These are phyloP conservation scores for Colletotrichum cuscutae DNA, from an alignment of 2,329 filamentous ascomycete species.

Conservation along the genomic window DNA sequence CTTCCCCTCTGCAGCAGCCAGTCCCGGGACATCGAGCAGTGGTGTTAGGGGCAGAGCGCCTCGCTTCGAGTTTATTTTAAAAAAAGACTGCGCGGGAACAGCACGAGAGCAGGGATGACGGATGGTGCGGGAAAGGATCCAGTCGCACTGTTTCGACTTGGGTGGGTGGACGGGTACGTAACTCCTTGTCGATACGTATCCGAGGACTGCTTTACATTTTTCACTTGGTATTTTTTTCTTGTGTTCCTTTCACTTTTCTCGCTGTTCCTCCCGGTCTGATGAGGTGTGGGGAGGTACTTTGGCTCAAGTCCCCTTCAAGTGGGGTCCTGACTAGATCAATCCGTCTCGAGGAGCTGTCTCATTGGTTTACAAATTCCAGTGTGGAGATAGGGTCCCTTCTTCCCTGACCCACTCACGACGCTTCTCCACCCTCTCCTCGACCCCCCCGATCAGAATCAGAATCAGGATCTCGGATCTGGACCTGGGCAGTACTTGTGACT, in stretches of 20 bases:
- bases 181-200: conserved; percentile 14
- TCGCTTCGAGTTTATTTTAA: conserved; percentile 32
- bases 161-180: background rate
- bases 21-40: conserved; percentile 12
- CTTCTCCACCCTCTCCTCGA: background rate
- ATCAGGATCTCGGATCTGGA: conserved; percentile 34
- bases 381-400: background rate
- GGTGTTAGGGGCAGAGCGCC: background rate
- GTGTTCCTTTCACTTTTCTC: background rate
- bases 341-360: accelerated
- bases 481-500: conserved; percentile 14
- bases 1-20: background rate
- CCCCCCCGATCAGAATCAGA: conserved; percentile 22
- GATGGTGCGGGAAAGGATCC: background rate
- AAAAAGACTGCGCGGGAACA: conserved; percentile 25
- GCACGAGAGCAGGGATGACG: conserved; percentile 9
- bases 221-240: too few relatives aligned
- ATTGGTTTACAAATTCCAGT: background rate
- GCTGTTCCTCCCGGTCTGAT: background rate
- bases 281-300: background rate
- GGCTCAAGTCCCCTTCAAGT: background rate
- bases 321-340: background rate
- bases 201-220: too few relatives aligned
- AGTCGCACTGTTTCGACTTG: conserved; percentile 16
- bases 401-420: background rate